Base-by-base conservation (phyloP, 345 rosid genomes). In the Ceriops decandra region DNA sequence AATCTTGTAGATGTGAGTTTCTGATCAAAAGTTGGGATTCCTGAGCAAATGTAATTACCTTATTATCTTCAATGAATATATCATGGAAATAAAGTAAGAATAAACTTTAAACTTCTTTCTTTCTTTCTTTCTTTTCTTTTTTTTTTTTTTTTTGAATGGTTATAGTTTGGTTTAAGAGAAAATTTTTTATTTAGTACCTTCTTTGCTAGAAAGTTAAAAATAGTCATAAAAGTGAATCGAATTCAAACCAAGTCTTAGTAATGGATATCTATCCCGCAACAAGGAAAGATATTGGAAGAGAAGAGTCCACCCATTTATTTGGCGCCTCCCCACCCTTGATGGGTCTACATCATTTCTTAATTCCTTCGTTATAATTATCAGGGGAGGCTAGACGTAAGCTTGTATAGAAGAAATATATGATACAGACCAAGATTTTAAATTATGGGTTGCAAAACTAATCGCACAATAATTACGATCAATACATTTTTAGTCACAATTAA, bases 1-100 rank as follows among this genome's bases (percentile, higher is more conserved):
- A 61, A 24, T 68, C 66, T 66, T 56, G 42, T 56, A 67, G 78
- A 49, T 71, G 16, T 56, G 74, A 49, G 79, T 53, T 72, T 73
- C 81, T 67, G 19, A 13, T 42, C 19, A 70, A 58, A 78, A 66
- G 63, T 57, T 73, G 58, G 80, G 70, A 80, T 77, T 76, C 70
- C 76, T 70, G 59, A 62, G 64, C 54, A 70, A 75, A 49, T 82
- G 74, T 79, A 74, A 63, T 74, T 71, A 69, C 62, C 22, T 64
- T 67, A 27, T n/a, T 52, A 24, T 63, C 22, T 68, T 64, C 24
- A n/a, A 31, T 24, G 63, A 71, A 71, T 63, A 63, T 56, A 42
- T 27, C 59, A 10, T 56, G 13, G 59, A 24, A 56, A 56, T 56
- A 22, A 56, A 27, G 24, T 56, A 56, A 56, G 31, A 56, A 56